phyloP scores from a whole-genome alignment of 192 early-diverging fungal species.

The Umbelopsis isabellina region DNA sequence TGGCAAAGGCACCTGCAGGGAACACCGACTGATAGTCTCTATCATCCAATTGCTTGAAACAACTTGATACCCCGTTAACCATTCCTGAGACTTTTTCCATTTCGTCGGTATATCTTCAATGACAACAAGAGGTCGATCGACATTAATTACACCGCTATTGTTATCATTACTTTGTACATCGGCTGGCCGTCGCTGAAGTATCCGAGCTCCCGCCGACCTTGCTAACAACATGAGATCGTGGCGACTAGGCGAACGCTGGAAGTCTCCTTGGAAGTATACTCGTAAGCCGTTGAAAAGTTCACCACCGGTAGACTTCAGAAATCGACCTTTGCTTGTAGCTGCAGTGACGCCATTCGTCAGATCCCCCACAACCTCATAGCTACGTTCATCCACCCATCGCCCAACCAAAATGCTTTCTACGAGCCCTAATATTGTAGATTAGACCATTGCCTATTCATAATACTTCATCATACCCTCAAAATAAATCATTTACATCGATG shows the following conservation, averaged over 20 bases:
- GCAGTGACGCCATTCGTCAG: neutral
- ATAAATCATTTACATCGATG: slow-evolving; percentile 11
- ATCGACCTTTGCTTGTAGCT: slow-evolving; percentile 12
- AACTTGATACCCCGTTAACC: neutral
- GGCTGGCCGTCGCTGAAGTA: neutral
- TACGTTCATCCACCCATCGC: slow-evolving; percentile 23
- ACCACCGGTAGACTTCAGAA: neutral
- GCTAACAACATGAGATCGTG: neutral
- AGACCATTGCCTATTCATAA: neutral
- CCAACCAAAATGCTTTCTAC: slow-evolving; percentile 16
- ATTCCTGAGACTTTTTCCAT: slow-evolving; percentile 7
- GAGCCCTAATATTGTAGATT: neutral
- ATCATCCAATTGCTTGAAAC: slow-evolving; percentile 9
- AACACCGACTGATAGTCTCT: slow-evolving; percentile 2
- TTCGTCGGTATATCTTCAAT: slow-evolving; percentile 5
- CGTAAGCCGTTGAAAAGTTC: neutral
- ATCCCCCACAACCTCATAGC: slow-evolving; percentile 20
- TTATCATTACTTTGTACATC: neutral
- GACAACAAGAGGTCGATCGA: neutral
- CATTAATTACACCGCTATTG: neutral
- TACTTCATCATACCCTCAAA: neutral
- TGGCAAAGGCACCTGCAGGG: neutral
- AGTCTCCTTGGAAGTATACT: slow-evolving; percentile 1
- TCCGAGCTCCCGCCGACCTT: neutral
- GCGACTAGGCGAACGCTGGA: neutral